phyloP scores from a whole-genome alignment of 352 stramenopile genomes.

The Vaucheria bursata region DNA sequence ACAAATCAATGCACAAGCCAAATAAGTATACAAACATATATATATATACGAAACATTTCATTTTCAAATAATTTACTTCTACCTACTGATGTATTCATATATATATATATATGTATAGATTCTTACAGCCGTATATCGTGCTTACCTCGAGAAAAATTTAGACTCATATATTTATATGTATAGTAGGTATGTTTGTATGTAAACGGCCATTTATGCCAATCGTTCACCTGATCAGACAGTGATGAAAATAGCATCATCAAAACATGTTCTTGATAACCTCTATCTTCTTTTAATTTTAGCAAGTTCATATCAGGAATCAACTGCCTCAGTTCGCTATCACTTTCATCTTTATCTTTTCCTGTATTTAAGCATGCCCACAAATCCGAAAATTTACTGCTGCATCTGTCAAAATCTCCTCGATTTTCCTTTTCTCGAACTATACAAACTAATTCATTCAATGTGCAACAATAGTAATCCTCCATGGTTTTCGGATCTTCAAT shows the following conservation, averaged over 20 bases:
- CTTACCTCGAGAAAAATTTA: too few species aligned
- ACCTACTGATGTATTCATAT: neutral
- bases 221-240: neutral
- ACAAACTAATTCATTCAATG: neutral
- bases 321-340: neutral
- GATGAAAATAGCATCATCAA: neutral
- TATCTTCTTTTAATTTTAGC: neutral
- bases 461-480: neutral
- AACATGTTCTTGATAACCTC: neutral
- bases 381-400: too few species aligned
- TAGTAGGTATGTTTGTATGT: neutral
- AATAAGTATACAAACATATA: neutral
- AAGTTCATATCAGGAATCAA: neutral
- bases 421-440: neutral
- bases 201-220: neutral
- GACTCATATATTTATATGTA: too few species aligned
- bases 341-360: too few species aligned
- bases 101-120: neutral
- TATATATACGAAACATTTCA: neutral
- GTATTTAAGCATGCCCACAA: neutral
- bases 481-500: neutral
- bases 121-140: neutral
- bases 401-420: neutral
- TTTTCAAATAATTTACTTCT: neutral
- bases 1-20: too few species aligned